These are phyloP conservation scores for Paxillus ammoniavirescens DNA, from an alignment of 768 basidiomycete genomes.

Conservation along the genomic window DNA sequence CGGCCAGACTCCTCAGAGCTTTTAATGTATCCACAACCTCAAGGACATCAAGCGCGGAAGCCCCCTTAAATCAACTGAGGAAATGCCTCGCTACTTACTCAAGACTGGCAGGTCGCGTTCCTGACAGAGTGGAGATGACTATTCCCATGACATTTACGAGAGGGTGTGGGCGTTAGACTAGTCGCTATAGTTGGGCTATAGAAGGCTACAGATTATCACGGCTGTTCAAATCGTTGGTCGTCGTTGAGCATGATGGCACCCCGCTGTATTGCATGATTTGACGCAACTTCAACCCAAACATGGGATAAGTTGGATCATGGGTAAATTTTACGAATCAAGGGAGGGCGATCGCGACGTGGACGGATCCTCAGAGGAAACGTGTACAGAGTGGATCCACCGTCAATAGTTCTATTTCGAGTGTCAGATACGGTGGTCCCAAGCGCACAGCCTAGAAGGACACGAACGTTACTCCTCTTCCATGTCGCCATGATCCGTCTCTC, in stretches of 20 bases:
- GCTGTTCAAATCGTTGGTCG: neutral
- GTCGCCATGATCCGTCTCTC: conserved; percentile 37
- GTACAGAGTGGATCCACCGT: conserved; percentile 5
- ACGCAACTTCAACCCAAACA: neutral
- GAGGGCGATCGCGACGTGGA: neutral
- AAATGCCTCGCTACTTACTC: no score
- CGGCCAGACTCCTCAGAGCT: no score
- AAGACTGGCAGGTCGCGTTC: no score
- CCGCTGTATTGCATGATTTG: no score
- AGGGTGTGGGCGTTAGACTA: neutral
- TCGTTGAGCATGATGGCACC: no score
- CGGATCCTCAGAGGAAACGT: neutral
- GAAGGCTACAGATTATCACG: no score
- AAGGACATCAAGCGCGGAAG: no score
- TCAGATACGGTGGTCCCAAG: neutral
- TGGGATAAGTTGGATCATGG: neutral
- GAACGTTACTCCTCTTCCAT: conserved; percentile 41
- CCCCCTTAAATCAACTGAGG: no score
- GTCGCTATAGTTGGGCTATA: neutral
- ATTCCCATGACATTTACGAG: no score
- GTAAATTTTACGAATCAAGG: neutral
- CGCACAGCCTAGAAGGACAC: conserved; percentile 2
- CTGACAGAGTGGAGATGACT: no score
- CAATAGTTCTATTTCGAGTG: neutral
- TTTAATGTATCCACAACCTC: no score